Conservation (phyloP, 2,329 filamentous ascomycete genomes). For the Aspergillus aculeatus region DNA sequence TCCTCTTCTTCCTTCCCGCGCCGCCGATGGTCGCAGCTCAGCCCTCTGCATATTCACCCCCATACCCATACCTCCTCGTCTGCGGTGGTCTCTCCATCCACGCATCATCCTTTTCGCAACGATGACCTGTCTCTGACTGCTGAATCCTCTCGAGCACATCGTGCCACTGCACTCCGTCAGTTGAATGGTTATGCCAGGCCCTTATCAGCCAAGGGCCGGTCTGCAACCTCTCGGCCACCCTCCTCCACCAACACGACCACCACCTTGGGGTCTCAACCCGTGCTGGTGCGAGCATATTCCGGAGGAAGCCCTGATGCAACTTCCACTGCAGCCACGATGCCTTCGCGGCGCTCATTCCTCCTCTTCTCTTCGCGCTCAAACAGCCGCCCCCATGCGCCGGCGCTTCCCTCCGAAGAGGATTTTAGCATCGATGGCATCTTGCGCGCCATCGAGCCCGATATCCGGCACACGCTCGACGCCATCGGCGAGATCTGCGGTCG, state of each 20-base stretch:
- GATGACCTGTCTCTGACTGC: constrained; percentile 30
- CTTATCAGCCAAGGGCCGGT: constrained; percentile 24
- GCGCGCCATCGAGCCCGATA: constrained; percentile 58
- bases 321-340: constrained; percentile 31
- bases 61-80: constrained; percentile 16
- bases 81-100: constrained; percentile 20
- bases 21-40: constrained; percentile 33
- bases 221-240: constrained; percentile 21
- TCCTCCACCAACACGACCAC: neutral
- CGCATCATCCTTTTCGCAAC: constrained; percentile 23
- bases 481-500: constrained; percentile 64
- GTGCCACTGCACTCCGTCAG: constrained; percentile 35
- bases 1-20: constrained; percentile 30
- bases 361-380: constrained; percentile 26
- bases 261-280: constrained; percentile 40
- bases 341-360: constrained; percentile 32
- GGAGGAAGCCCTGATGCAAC: constrained; percentile 32
- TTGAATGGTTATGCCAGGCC: constrained; percentile 29
- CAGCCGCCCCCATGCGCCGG: constrained; percentile 25
- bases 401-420: constrained; percentile 50
- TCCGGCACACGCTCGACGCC: constrained; percentile 57
- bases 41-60: constrained; percentile 18
- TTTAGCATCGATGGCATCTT: constrained; percentile 59
- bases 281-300: constrained; percentile 46
- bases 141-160: constrained; percentile 32